Conservation (phyloP, 805 yeast species). For the Blastobotrys muscicola region DNA sequence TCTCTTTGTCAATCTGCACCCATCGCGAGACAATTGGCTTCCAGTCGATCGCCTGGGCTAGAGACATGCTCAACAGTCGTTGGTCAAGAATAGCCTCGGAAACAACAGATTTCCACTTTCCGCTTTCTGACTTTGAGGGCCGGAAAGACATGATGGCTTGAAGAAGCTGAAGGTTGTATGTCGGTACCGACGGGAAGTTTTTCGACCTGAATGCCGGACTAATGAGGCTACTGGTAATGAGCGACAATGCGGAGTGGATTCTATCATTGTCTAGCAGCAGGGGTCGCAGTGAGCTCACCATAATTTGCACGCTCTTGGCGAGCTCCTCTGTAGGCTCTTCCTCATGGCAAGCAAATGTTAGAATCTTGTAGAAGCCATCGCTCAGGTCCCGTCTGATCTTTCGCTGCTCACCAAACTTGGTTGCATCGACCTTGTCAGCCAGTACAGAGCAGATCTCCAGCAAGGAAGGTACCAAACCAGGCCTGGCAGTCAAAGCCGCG, state of each 20-base stretch:
- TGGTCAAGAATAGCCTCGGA: slow-evolving; percentile 57
- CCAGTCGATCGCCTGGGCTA: slow-evolving; percentile 37
- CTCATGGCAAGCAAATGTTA: slow-evolving; percentile 18
- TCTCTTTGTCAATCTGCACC: slow-evolving; percentile 56
- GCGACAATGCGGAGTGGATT: slow-evolving; percentile 38
- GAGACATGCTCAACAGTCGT: slow-evolving; percentile 38
- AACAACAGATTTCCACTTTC: slow-evolving; percentile 53
- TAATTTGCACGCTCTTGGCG: too few species aligned
- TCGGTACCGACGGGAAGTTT: slow-evolving; percentile 32
- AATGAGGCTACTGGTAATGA: slow-evolving; percentile 45
- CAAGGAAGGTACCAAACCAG: slow-evolving; percentile 34
- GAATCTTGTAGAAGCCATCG: slow-evolving; percentile 34
- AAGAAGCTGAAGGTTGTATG: slow-evolving; percentile 35
- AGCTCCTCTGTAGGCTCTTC: background rate
- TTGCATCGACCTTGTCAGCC: slow-evolving; percentile 45
- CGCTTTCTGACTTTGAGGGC: slow-evolving; percentile 24
- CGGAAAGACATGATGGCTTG: slow-evolving; percentile 17
- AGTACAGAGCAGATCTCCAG: slow-evolving; percentile 44
- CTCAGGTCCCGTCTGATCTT: slow-evolving; percentile 49
- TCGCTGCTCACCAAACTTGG: slow-evolving; percentile 54
- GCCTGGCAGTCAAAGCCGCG: too few species aligned
- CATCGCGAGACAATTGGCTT: slow-evolving; percentile 47
- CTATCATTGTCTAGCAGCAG: slow-evolving; percentile 47
- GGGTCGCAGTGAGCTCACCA: too few species aligned
- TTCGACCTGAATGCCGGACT: slow-evolving; percentile 44